Conservation (phyloP, 1,284 basidiomycete species). For the Cystobasidium slooffiae region DNA sequence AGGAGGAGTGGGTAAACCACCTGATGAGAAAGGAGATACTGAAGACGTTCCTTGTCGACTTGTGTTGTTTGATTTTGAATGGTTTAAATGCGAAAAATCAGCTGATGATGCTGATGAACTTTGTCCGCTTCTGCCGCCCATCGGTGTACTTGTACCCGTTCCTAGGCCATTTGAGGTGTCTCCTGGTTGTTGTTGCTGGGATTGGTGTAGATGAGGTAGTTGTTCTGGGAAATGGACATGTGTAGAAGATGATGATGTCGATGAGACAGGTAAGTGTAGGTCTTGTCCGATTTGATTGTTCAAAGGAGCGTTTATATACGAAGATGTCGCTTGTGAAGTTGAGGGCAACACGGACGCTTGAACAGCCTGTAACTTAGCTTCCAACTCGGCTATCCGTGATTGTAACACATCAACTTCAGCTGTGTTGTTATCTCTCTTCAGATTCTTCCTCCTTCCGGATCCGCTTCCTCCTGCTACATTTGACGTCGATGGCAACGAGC, state of each 20-base stretch:
- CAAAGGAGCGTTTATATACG: no score
- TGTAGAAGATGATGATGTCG: not conserved
- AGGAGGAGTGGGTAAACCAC: slow-evolving; percentile 1
- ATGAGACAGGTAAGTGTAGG: no score
- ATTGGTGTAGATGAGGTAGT: not conserved
- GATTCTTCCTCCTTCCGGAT: slow-evolving; percentile 11
- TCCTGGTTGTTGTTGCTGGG: not conserved
- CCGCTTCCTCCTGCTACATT: not conserved
- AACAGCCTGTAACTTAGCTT: slow-evolving; percentile 25
- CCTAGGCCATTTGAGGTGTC: no score
- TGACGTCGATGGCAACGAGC: not conserved
- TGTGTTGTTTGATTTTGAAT: not conserved
- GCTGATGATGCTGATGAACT: slow-evolving; percentile 6
- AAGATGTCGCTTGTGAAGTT: no score
- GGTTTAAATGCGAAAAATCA: not conserved
- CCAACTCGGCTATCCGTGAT: slow-evolving; percentile 27
- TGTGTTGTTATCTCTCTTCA: slow-evolving; percentile 8
- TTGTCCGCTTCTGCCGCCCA: not conserved
- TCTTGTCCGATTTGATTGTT: no score
- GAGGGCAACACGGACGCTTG: not conserved
- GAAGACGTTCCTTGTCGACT: not conserved
- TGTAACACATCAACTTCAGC: slow-evolving; percentile 13
- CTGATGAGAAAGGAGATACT: not conserved
- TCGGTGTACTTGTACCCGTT: no score
- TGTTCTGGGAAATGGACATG: slow-evolving; percentile 2